Evolutionary conservation across 1,139 yeast species (phyloP).

Genomic region (Zhuliangozyma parablackwelliae): DNA sequence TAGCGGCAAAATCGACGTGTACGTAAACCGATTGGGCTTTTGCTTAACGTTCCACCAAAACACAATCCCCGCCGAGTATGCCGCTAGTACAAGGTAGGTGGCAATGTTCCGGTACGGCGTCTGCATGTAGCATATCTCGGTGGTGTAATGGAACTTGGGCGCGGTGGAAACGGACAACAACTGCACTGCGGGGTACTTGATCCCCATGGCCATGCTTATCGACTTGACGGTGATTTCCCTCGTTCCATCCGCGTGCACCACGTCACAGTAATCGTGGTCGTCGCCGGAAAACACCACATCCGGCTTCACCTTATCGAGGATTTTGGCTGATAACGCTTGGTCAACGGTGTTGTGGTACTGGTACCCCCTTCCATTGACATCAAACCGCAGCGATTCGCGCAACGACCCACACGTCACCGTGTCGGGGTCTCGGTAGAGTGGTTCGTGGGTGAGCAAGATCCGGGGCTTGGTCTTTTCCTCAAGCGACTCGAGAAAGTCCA

Average conservation of each 20-base stretch:
- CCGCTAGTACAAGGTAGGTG: conserved; percentile 35
- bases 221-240: conserved; percentile 53
- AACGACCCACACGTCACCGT: conserved; percentile 38
- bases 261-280: conserved; percentile 79
- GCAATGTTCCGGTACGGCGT: conserved; percentile 44
- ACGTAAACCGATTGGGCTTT: conserved; percentile 8
- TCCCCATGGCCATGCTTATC: conserved; percentile 60
- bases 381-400: conserved; percentile 30
- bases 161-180: conserved; percentile 29
- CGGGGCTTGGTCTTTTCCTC: conserved; percentile 22
- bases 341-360: conserved; percentile 55
- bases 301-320: conserved; percentile 60
- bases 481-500: conserved; percentile 20
- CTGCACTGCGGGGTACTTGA: conserved; percentile 50
- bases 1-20: conserved; percentile 13
- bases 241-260: conserved; percentile 25
- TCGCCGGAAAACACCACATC: conserved; percentile 80
- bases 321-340: conserved; percentile 50
- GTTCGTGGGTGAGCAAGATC: conserved; percentile 46
- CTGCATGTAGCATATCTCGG: conserved; percentile 45
- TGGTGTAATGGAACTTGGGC: conserved; percentile 25
- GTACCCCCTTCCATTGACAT: conserved; percentile 34
- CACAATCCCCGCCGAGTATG: conserved; percentile 25
- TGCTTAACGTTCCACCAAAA: conserved; percentile 23
- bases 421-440: conserved; percentile 37